Evolutionary conservation across 306 rosid genomes (phyloP).

Genomic region (Prunus mume): DNA sequence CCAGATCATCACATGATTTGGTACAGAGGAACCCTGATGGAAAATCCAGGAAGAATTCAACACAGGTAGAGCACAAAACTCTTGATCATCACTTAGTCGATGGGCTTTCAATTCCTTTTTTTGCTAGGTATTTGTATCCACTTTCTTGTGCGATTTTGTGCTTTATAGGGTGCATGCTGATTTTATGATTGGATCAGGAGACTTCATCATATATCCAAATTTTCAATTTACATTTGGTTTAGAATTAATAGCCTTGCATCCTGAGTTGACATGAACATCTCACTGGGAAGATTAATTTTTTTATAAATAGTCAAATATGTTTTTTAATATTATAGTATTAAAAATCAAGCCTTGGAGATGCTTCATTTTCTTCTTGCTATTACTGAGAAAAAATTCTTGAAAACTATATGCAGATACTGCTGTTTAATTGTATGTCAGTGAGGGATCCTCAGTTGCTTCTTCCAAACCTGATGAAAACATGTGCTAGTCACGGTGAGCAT

Average conservation of each 20-base stretch:
- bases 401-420: slow-evolving; percentile 60
- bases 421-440: slow-evolving; percentile 94
- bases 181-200: not conserved
- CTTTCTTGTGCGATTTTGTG: not conserved
- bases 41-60: slow-evolving; percentile 41
- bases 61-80: slow-evolving; percentile 56
- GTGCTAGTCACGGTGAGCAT: slow-evolving; percentile 79
- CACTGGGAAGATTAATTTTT: not conserved
- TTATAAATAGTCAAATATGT: not conserved
- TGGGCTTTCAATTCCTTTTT: not conserved
- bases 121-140: not conserved
- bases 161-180: not conserved
- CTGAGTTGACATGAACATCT: not conserved
- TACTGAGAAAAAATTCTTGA: slow-evolving; percentile 17
- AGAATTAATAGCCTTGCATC: not conserved
- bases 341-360: not conserved
- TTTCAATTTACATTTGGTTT: not conserved
- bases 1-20: slow-evolving; percentile 38
- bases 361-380: slow-evolving; percentile 19
- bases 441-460: slow-evolving; percentile 89
- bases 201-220: not conserved
- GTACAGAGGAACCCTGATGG: slow-evolving; percentile 31
- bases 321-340: not conserved
- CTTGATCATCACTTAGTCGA: slow-evolving; percentile 4
- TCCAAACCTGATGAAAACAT: slow-evolving; percentile 73